A percentile compares a stretch with the other conserved stretches of the same genome.
Evolutionary conservation across 495 filamentous ascomycete genomes (phyloP).

Genomic region (Penicillium roqueforti): DNA sequence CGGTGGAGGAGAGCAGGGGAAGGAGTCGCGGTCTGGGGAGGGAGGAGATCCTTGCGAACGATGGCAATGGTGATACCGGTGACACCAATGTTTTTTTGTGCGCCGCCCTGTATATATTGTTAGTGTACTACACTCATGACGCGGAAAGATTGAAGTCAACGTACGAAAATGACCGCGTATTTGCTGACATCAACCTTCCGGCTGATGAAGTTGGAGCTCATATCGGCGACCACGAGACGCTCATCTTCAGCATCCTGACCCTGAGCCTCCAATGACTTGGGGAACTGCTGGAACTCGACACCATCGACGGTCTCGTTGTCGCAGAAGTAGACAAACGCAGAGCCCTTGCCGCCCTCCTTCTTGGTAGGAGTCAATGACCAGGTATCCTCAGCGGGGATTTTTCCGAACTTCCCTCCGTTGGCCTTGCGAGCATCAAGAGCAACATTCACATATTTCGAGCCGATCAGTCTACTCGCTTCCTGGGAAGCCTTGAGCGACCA

Average conservation of each 20-base stretch:
- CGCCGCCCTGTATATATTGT: conserved; percentile 48
- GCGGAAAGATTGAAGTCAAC: conserved; percentile 9
- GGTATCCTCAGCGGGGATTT: conserved; percentile 66
- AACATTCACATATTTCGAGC: conserved; percentile 74
- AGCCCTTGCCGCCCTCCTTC: conserved; percentile 41
- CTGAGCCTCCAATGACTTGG: conserved; percentile 52
- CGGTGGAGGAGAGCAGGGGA: conserved; percentile 62
- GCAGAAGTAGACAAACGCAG: conserved; percentile 86
- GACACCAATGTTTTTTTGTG: conserved; percentile 86
- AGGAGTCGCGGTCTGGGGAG: conserved; percentile 54
- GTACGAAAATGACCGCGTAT: conserved; percentile 52
- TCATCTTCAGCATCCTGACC: conserved; percentile 51
- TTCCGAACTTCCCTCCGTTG: conserved; percentile 83
- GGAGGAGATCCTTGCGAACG: conserved; percentile 70
- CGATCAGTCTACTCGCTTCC: conserved; percentile 73
- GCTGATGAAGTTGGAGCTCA: conserved; percentile 68
- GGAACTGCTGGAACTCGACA: conserved; percentile 84
- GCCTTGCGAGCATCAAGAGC: conserved; percentile 63
- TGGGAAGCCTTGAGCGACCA: conserved; percentile 92
- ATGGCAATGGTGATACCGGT: conserved; percentile 83
- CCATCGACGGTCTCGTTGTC: conserved; percentile 85
- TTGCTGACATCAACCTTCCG: conserved; percentile 62
- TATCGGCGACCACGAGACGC: conserved; percentile 75
- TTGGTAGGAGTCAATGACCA: conserved; percentile 71
- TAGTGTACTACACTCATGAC: background rate